Conservation (phyloP, 2,329 filamentous ascomycete genomes). For the Cordyceps farinosa region DNA sequence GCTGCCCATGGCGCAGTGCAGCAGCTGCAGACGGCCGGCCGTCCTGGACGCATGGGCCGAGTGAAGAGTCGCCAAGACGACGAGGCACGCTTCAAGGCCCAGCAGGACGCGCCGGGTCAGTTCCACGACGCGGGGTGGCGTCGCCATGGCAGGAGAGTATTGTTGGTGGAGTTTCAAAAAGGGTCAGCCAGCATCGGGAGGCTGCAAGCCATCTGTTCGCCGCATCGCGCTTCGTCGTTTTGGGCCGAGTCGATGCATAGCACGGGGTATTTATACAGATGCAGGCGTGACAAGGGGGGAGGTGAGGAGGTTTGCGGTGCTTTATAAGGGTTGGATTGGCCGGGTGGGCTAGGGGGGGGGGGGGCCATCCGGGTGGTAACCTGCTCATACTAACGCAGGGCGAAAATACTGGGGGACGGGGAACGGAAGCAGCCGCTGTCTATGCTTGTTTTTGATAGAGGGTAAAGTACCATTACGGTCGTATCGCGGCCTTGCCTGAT, state of each 20-base stretch:
- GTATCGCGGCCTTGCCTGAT: neutral
- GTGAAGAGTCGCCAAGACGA: conserved; percentile 1
- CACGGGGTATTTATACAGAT: conserved; percentile 2
- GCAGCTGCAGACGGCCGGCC: conserved; percentile 2
- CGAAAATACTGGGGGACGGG: too few species aligned
- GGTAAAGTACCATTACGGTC: neutral
- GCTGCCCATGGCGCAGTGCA: neutral
- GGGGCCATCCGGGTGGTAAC: conserved; percentile 25
- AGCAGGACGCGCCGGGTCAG: neutral
- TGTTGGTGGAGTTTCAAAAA: neutral
- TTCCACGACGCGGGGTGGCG: neutral
- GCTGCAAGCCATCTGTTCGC: conserved; percentile 2
- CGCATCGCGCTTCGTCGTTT: conserved; percentile 10
- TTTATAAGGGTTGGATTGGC: conserved; percentile 11
- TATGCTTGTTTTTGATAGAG: neutral
- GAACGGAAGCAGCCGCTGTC: neutral
- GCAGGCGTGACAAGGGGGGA: neutral
- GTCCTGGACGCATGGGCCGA: conserved; percentile 1
- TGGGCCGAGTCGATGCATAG: neutral
- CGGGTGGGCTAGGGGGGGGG: neutral
- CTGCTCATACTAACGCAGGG: conserved; percentile 32
- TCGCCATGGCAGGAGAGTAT: neutral
- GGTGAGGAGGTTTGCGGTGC: conserved; percentile 15
- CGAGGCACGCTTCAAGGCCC: neutral
- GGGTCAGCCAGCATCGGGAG: neutral